Percentiles rank a stretch among this genome's conserved stretches.
Conservation (phyloP, 2,329 filamentous ascomycete genomes). For the Colletotrichum noveboracense region DNA sequence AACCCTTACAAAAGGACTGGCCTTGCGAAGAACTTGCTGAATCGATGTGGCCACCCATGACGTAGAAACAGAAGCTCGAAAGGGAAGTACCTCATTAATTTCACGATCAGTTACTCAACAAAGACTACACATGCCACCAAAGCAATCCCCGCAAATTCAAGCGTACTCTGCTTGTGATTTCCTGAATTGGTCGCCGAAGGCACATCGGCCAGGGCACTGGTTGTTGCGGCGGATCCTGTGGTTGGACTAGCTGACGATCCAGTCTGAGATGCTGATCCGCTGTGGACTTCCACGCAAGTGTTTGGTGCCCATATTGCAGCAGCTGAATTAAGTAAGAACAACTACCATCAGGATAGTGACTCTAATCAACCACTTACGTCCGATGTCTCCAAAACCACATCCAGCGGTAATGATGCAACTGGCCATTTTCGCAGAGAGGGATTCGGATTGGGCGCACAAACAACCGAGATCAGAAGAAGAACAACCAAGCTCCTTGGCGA, state of each 20-base stretch:
- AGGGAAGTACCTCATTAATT: neutral
- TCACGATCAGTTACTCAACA: neutral
- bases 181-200: neutral
- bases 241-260: neutral
- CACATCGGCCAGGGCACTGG: neutral
- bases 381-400: neutral
- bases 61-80: neutral
- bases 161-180: neutral
- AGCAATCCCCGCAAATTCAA: neutral
- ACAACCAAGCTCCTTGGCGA: neutral
- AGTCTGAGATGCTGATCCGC: neutral
- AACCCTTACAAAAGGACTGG: too few relatives aligned
- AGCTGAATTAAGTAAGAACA: neutral
- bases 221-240: neutral
- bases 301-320: neutral
- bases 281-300: neutral
- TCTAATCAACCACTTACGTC: neutral
- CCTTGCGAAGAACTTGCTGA: neutral
- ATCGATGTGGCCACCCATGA: neutral
- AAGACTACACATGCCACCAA: neutral
- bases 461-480: neutral
- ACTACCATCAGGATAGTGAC: accelerated
- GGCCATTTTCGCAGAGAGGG: neutral
- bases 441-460: neutral
- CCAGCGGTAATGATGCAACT: neutral